These are phyloP conservation scores for Leishmania arabica DNA, from an alignment of 208 protist genomes.

Conservation along the genomic window DNA sequence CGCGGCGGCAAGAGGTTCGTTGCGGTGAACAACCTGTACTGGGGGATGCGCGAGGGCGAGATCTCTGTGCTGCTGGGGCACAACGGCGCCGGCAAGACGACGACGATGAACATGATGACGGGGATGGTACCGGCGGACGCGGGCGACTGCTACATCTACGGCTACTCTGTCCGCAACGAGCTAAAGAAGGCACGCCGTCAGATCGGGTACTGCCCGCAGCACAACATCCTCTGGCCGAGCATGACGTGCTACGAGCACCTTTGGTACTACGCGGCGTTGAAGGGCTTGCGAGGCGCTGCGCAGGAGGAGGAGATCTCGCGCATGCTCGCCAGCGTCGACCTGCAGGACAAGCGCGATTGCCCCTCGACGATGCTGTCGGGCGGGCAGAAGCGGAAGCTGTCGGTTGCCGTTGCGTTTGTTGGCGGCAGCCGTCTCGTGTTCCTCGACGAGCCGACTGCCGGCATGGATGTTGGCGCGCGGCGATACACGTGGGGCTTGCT, in stretches of 20 bases:
- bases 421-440: constrained; percentile 47
- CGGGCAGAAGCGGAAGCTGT: constrained; percentile 88
- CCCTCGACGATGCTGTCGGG: constrained; percentile 69
- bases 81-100: constrained; percentile 90
- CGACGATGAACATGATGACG: constrained; percentile 75
- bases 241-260: constrained; percentile 92
- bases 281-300: constrained; percentile 75
- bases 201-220: constrained; percentile 72
- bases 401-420: constrained; percentile 85
- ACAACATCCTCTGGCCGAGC: constrained; percentile 58
- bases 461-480: constrained; percentile 79
- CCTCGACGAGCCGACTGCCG: constrained; percentile 89
- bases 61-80: constrained; percentile 81
- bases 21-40: constrained; percentile 83
- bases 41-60: constrained; percentile 59
- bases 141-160: constrained; percentile 75
- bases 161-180: constrained; percentile 56
- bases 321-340: constrained; percentile 59
- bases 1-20: constrained; percentile 41
- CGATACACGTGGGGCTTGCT: constrained; percentile 79
- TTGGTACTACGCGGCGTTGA: constrained; percentile 74
- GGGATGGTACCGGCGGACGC: constrained; percentile 57
- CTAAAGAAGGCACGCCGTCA: constrained; percentile 50
- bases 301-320: constrained; percentile 37
- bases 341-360: constrained; percentile 56